Base-by-base conservation (phyloP, 345 rosid species). In the Clarkia xantiana region DNA sequence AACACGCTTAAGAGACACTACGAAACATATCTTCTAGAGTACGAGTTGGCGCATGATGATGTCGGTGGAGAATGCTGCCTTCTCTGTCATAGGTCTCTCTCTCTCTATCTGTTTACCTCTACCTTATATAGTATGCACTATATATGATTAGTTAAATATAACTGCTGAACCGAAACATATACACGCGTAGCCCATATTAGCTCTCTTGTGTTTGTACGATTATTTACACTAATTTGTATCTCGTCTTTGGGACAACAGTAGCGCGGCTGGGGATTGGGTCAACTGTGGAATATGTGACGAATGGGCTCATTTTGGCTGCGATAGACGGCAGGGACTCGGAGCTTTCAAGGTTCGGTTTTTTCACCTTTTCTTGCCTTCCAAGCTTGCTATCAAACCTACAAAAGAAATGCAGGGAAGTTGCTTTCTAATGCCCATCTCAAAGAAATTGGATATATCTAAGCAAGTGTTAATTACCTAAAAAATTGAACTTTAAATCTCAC, bases 291-390 rank as follows among this genome's bases (percentile, higher is more conserved):
- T 84, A 45, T 91, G 98, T 25, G 99, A 94, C 10, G 99, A 91
- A 62, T 87, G 99, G 99, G 99, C 99, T 13, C 99, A 91, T 69
- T 91, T 91, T 55, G 96, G 99, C 61, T 87, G 99, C 71, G 99
- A 91, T 59, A 67, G 94, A 72, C 82, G 96, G 62, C 95, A 86
- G 47, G 96, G 98, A 18, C 98, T 86, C 10, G 98, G 96, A 40
- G 96, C 98, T 66, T 91, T 91, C 45, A 91, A 91, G 90, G 98
- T 86, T 67, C 11, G 40, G 22, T 47, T 54, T 18, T 44, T 15
- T 44, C 13, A 6, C 9, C 13, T 18, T 22, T 18, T 29, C 20
- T 17, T 17, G 18, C 18, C 19, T 14, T 25, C n/a, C 58, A 13
- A 10, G 18, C 41, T 18, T 5, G 19, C n/a, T 2, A 22, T 22